Evolutionary conservation across 257 asterid species (phyloP), one percentile per base, ranked within the genome.

Genomic region (Solanum ahanhuiri): DNA sequence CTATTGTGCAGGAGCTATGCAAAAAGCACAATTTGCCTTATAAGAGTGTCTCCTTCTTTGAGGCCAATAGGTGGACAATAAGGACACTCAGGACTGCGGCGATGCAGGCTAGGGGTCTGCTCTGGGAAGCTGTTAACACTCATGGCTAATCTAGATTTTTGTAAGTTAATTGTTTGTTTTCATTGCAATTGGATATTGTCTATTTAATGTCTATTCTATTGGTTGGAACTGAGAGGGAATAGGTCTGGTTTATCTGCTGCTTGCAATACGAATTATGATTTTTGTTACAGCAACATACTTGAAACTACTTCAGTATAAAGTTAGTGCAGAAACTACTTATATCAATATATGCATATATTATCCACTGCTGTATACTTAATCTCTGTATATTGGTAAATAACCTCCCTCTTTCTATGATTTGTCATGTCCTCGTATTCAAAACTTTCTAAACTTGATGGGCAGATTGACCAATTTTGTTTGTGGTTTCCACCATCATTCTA

Each of bases 111-210:
- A 89, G 96, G 34, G 93, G 93, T 87, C 86, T 96, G 93, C 86
- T 95, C 34, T 96, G 99, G 99, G 99, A 96, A 88, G 99, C 97
- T 87, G 90, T 96, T 7, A 95, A 95, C 88, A 96, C 98, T 22
- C 98, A 94, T 86, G 99, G 98, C 73, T 95, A 94, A 93, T 51
- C 87, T 84, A 30, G 4, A 2, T 8, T 45, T 45, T 4, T 39
- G n/a, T 15, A 23, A 45, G 64, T 79, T 43, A 11, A 54, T n/a
- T 41, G n/a, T 25, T 15, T 45, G 33, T 79, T 45, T 43, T 25
- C 15, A 43, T 79, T 25, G 39, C 83, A 4, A 43, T 25, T 25
- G 14, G 83, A 43, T 77, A 7, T 4, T 77, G 23, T 43, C 17
- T 71, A 33, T 76, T 76, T 41, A 25, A 23, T 51, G 60, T 17